Evolutionary conservation across 2,329 filamentous ascomycete genomes (phyloP), one percentile per base, ranked within the genome.

Genomic region (Lecanicillium sp.): DNA sequence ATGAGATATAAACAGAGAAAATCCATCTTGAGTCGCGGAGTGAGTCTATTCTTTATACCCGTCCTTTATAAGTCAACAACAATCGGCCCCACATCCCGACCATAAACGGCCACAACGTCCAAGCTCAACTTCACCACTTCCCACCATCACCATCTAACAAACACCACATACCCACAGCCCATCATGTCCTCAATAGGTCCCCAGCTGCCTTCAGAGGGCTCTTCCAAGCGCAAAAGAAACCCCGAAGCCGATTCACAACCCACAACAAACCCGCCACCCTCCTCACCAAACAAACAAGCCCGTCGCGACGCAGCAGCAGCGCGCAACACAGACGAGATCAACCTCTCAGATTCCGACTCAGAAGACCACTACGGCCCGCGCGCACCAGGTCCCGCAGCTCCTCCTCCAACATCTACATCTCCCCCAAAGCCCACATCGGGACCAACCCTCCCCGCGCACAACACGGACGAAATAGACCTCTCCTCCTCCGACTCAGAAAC

Each of bases 151-250:
- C 29, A n/a, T n/a, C 17, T 18, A 17, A 15, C 16, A 30, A 38
- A n/a, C 37, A 37, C 33, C 36, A 38, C 31, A 9, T 13, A 30
- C 19, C 3, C 19, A 18, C 16, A 9, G 33, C 25, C 65, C 65
- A 51, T 29, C 17, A 85, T 85, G 81, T 65, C 79, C 36, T 78
- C 75, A 25, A 79, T 85, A 52, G 83, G 83, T 5, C 83, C 85
- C 12, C 68, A 79, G 43, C 59, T 88, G 17, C 83, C 85, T 11
- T 71, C 82, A 4, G 77, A 84, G 45, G 69, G 83, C 30, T 55
- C 75, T 25, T 54, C 74, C 25, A 81, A 81, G 57, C 71, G 78
- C 51, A 80, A 80, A 51, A 74, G 74, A 51, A 70, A 65, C 4
- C 50, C 64, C 4, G 64, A 68, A 29, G 58, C 68, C 34, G 60